Evolutionary conservation across 164 flowering plant species (phyloP).

Genomic region (Nymphaea colorata): DNA sequence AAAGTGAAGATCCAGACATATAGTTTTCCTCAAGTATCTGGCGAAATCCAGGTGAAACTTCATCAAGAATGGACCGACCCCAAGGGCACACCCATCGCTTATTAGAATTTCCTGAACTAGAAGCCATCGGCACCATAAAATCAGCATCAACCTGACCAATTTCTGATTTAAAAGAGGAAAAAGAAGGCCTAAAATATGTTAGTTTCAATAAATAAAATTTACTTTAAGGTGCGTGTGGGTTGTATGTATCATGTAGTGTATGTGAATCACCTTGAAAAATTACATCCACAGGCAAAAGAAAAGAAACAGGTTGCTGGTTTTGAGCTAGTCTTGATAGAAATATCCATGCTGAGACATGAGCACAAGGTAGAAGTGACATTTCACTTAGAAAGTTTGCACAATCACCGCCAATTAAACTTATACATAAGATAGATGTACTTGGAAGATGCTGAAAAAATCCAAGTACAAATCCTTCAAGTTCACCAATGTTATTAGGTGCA

Average conservation of each 20-base stretch:
- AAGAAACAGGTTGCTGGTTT: slow-evolving; percentile 42
- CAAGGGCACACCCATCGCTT: slow-evolving; percentile 85
- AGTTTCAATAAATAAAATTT: not conserved
- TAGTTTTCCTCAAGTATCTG: slow-evolving; percentile 59
- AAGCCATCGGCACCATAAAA: slow-evolving; percentile 10
- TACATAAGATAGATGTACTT: slow-evolving; percentile 42
- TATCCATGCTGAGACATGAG: slow-evolving; percentile 51
- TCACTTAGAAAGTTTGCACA: slow-evolving; percentile 33
- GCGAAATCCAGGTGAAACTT: slow-evolving; percentile 60
- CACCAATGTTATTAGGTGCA: slow-evolving; percentile 46
- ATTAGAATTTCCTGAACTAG: slow-evolving; percentile 8
- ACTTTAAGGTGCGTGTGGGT: not conserved
- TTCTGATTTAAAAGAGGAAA: slow-evolving; percentile 12
- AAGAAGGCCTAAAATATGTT: not conserved
- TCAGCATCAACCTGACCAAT: slow-evolving; percentile 26
- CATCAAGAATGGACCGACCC: slow-evolving; percentile 60
- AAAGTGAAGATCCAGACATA: slow-evolving; percentile 34
- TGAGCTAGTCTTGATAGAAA: slow-evolving; percentile 60
- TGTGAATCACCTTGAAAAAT: slow-evolving; percentile 42
- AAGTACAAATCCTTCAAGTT: slow-evolving; percentile 40
- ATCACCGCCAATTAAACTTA: slow-evolving; percentile 56
- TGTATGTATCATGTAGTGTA: not conserved
- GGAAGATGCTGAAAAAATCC: slow-evolving; percentile 57
- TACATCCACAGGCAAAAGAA: slow-evolving; percentile 54
- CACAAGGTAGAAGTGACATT: slow-evolving; percentile 25